Evolutionary conservation across 106 monocot species (phyloP).

Genomic region (Allium fistulosum): DNA sequence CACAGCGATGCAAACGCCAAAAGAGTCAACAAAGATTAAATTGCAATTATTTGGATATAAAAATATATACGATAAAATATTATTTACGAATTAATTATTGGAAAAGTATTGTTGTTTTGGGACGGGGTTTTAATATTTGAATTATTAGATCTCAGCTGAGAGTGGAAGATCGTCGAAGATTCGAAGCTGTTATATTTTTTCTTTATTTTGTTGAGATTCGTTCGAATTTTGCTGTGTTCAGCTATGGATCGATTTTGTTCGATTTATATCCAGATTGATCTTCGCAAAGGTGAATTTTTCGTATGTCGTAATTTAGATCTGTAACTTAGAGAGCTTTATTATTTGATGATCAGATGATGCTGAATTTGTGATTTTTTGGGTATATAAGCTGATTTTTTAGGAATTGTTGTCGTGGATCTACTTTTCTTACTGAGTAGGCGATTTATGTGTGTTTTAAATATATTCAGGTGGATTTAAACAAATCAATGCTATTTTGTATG

Average conservation of each 20-base stretch:
- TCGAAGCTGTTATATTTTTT: too few relatives aligned
- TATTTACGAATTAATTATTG: too few relatives aligned
- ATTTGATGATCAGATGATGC: neutral
- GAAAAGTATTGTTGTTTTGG: too few relatives aligned
- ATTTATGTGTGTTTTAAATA: too few relatives aligned
- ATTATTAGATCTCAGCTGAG: too few relatives aligned
- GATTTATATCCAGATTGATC: slow-evolving; percentile 10
- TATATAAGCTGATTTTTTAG: neutral
- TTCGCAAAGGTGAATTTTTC: slow-evolving; percentile 15
- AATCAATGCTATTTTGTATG: too few relatives aligned
- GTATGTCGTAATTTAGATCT: slow-evolving; percentile 9
- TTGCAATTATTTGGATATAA: too few relatives aligned
- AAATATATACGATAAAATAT: too few relatives aligned
- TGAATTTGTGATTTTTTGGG: neutral
- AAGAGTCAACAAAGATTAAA: neutral
- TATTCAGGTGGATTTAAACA: too few relatives aligned
- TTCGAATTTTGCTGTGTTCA: neutral
- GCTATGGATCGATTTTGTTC: slow-evolving; percentile 15
- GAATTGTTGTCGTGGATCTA: neutral
- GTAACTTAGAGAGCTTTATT: neutral
- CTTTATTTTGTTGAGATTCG: neutral
- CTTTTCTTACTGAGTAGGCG: neutral
- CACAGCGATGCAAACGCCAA: neutral
- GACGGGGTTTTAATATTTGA: too few relatives aligned
- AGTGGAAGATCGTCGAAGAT: too few relatives aligned